Conservation (phyloP, 192 early-diverging fungal species). For the Backusella morwellensis region DNA sequence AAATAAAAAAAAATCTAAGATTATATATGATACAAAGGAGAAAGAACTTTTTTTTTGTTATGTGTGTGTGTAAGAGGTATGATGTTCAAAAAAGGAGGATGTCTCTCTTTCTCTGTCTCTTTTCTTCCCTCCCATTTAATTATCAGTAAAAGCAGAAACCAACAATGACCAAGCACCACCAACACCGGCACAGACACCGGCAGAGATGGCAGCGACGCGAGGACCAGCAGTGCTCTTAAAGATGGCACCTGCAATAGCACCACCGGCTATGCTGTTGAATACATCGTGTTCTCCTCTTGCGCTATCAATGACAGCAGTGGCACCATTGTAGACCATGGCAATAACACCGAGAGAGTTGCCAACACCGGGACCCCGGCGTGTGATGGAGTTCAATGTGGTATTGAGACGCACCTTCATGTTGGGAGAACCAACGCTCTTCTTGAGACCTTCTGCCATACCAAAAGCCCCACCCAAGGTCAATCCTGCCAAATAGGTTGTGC, state of each 20-base stretch:
- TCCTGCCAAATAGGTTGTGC: conserved; percentile 74
- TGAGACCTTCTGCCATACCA: conserved; percentile 76
- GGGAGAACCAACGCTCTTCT: conserved; percentile 47
- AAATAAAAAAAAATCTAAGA: conserved; percentile 4
- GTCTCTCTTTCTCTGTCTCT: background rate
- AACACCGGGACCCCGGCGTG: conserved; percentile 80
- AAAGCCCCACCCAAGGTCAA: conserved; percentile 69
- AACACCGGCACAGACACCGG: conserved; percentile 35
- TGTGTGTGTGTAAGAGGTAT: background rate
- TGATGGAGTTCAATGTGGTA: conserved; percentile 78
- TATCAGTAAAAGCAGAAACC: background rate
- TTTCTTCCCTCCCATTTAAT: background rate
- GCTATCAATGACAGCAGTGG: conserved; percentile 64
- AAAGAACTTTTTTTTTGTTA: background rate
- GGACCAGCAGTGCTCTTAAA: conserved; percentile 75
- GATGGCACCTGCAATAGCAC: conserved; percentile 70
- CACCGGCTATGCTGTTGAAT: conserved; percentile 67
- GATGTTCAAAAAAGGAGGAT: background rate
- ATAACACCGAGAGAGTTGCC: conserved; percentile 80
- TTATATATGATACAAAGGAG: background rate
- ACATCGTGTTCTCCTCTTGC: conserved; percentile 63
- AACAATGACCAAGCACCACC: conserved; percentile 34
- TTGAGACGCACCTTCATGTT: conserved; percentile 80
- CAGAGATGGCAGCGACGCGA: conserved; percentile 25
- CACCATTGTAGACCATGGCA: conserved; percentile 81